These are phyloP conservation scores for Sphaerulina populicola DNA, from an alignment of 2,329 filamentous ascomycete species.

Conservation along the genomic window DNA sequence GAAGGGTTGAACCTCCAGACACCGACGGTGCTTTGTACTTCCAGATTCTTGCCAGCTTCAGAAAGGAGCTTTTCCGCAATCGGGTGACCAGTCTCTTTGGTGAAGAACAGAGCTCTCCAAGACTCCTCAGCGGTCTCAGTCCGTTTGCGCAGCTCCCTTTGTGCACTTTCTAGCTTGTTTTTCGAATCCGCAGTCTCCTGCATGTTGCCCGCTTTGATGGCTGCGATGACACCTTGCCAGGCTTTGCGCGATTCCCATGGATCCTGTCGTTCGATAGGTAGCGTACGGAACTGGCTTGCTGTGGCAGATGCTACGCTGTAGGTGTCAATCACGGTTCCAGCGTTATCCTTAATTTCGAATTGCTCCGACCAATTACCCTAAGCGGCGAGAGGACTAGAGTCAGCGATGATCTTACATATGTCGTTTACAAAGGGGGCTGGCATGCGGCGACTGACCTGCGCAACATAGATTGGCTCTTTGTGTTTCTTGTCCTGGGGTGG, in stretches of 20 bases:
- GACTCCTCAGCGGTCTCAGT: slow-evolving; percentile 32
- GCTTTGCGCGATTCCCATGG: slow-evolving; percentile 41
- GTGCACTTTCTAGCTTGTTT: slow-evolving; percentile 30
- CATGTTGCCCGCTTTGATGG: slow-evolving; percentile 38
- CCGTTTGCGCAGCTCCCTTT: slow-evolving; percentile 37
- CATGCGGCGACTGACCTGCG: not conserved
- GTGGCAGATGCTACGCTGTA: slow-evolving; percentile 27
- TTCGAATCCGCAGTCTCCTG: slow-evolving; percentile 32
- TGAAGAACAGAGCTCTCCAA: slow-evolving; percentile 39
- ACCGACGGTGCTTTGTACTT: slow-evolving; percentile 56
- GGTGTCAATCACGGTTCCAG: slow-evolving; percentile 32
- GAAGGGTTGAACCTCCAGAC: slow-evolving; percentile 58
- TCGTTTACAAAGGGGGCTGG: not conserved
- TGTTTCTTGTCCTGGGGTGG: slow-evolving; percentile 28
- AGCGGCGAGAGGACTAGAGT: slow-evolving; percentile 30
- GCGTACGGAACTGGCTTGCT: slow-evolving; percentile 22
- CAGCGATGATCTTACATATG: slow-evolving; percentile 3
- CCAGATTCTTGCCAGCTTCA: slow-evolving; percentile 37
- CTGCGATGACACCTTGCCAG: slow-evolving; percentile 37
- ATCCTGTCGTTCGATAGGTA: slow-evolving; percentile 35
- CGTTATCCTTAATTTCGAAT: slow-evolving; percentile 34
- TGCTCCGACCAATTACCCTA: slow-evolving; percentile 38
- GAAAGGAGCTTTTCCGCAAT: slow-evolving; percentile 28
- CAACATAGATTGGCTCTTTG: slow-evolving; percentile 19
- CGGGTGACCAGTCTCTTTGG: slow-evolving; percentile 24